Base-by-base conservation (phyloP, 805 yeast species). In the Candida sonorensis region DNA sequence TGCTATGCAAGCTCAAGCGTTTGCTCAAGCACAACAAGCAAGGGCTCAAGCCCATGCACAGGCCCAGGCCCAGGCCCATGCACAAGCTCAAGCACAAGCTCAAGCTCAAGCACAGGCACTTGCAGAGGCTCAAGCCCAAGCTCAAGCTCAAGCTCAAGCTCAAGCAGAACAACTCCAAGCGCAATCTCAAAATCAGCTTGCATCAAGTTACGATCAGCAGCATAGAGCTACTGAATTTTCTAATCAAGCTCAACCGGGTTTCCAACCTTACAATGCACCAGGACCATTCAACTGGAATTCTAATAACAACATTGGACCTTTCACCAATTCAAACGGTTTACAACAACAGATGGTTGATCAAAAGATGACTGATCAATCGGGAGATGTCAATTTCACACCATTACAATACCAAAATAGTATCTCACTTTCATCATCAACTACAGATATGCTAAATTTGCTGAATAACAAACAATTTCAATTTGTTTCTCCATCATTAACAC, bases 41-140 rank as follows among this genome's bases (percentile, higher is more conserved):
- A 51, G 45, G 23, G 37, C 34, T 20, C 48, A 42, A 17, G 40
- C 35, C 37, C 28, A 45, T n/a, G 45, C 42, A n/a, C 44, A 42
- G 16, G 24, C 25, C 7, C 31, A 29, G 12, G 9, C 30, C 4
- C 23, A 19, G 20, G 17, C 15, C 4, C 16, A 23, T 7, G 14
- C 31, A 9, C 46, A 40, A 17, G 34, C 37, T 12, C 39, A 42
- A 33, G 43, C 37, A 16, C 40, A 37, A 18, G 11, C 34, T 3
- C 15, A 17, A 23, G 17, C 26, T 9, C n/a, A 22, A n/a, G 15
- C 18, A 10, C 26, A 19, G 6, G 20, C 20, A 9, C 20, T 7
- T 7, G 20, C 20, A 6, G 8, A 18, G 9, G 20, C 20, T 7
- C 20, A 18, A 18, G 9, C 20, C 20, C 20, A 18, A 18, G 9